These are phyloP conservation scores for Barnettozyma botsteinii DNA, from an alignment of 805 yeast species.

Conservation along the genomic window DNA sequence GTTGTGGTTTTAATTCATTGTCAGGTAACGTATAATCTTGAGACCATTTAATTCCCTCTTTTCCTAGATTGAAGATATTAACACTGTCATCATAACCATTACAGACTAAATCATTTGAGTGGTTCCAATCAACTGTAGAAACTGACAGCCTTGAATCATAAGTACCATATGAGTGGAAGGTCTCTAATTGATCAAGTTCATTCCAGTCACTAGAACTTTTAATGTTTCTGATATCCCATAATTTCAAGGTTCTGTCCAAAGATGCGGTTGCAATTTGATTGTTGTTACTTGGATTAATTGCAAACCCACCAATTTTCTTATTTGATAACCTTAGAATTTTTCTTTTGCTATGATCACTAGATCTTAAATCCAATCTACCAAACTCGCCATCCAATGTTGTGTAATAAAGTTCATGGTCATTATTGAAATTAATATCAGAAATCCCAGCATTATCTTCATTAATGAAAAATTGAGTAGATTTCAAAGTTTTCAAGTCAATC, in stretches of 20 bases:
- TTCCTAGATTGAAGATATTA: conserved; percentile 56
- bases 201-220: conserved; percentile 46
- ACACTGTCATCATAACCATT: conserved; percentile 91
- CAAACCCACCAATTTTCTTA: conserved; percentile 88
- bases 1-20: conserved; percentile 48
- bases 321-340: conserved; percentile 55
- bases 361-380: conserved; percentile 65
- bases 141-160: conserved; percentile 75
- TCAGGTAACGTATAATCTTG: conserved; percentile 15
- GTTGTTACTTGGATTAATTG: conserved; percentile 62
- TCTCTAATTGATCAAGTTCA: conserved; percentile 39
- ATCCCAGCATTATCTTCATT: conserved; percentile 57
- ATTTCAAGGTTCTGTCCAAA: conserved; percentile 72
- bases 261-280: conserved; percentile 82
- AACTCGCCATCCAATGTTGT: conserved; percentile 81
- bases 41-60: conserved; percentile 16
- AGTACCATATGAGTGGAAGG: conserved; percentile 40
- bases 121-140: conserved; percentile 71
- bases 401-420: conserved; percentile 55
- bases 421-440: conserved; percentile 63
- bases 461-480: conserved; percentile 57
- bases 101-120: conserved; percentile 65
- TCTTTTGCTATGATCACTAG: conserved; percentile 30
- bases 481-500: conserved; percentile 58
- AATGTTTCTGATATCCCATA: conserved; percentile 78